Base-by-base conservation (phyloP, 1,284 basidiomycete species). In the Cutaneotrichosporon sp. region DNA sequence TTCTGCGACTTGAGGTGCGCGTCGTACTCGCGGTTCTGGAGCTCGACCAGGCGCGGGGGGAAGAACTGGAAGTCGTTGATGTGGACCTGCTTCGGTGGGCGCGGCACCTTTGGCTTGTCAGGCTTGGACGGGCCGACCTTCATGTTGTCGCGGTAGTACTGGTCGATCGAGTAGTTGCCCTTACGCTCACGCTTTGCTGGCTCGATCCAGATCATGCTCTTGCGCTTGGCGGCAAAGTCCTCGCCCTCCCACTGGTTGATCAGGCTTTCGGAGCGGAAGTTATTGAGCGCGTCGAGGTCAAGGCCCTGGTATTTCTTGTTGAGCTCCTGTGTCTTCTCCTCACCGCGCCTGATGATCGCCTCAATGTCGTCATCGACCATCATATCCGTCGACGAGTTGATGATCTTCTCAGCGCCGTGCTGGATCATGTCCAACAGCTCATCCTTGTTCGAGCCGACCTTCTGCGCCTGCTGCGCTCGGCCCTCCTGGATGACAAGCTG, bases 51-150 rank as follows among this genome's bases (percentile, higher is more conserved):
- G 43, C 86, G 80, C 0, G 85, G 81, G 3, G 93, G 88, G 78
- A 90, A 97, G 80, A 99, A 98, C 69, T 98, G 94, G 80, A 93
- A 97, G 71, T 97, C 94, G 76, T 94, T 86, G 61, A 90, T 92
- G 61, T 39, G 62, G 54, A 93, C 82, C 74, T 96, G 90, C 74
- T 94, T 94, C 10, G 93, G 93, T 3, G 90, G 88, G 17, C 87
- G 80, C 3, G 90, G 87, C 31, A 90, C 75, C 71, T 90, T 93
- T 0, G 88, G 85, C 70, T 92, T 90, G 57, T 92, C 89, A 1
- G 81, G 77, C 73, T 92, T 91, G 24, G 65, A 60, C 6, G 82
- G 51, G 43, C 58, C 70, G 83, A 34, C 82, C 84, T 39, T 85
- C 74, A 97, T 81, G 0, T 88, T 88, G 71, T 96, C 91, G 74